These are phyloP conservation scores for Peniophora sp. DNA, from an alignment of 1,284 basidiomycete genomes.

Conservation along the genomic window DNA sequence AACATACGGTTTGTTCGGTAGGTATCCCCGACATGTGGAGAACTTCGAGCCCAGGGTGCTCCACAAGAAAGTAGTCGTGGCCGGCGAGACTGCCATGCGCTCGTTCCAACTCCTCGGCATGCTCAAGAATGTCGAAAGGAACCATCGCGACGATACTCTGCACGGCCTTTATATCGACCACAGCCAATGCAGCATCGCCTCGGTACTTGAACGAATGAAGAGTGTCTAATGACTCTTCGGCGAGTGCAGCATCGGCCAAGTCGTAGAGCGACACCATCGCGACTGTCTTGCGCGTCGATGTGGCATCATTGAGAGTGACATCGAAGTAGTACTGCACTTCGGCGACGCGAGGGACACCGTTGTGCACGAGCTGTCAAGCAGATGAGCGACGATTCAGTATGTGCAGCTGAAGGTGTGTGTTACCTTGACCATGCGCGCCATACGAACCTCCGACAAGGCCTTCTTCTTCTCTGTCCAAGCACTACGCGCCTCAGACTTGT, in stretches of 20 bases:
- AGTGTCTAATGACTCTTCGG: slow-evolving; percentile 7
- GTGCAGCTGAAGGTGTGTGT: not conserved
- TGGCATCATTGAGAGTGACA: not conserved
- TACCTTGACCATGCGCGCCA: not conserved
- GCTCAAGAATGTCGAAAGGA: not conserved
- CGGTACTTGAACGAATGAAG: not conserved
- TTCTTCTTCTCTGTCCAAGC: not conserved
- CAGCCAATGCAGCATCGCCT: not conserved
- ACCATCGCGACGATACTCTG: not conserved
- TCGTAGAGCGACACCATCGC: not conserved
- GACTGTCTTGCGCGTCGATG: not conserved
- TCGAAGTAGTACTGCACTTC: not conserved
- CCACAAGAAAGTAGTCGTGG: not conserved
- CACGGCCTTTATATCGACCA: not conserved
- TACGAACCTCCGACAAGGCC: not conserved
- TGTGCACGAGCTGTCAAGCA: not conserved
- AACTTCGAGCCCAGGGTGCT: not conserved
- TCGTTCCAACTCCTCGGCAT: not conserved
- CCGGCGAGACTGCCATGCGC: not conserved
- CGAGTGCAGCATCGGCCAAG: not conserved
- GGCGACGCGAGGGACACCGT: not conserved
- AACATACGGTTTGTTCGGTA: too few relatives aligned
- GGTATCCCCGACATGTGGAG: too few relatives aligned
- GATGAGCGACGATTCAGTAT: not conserved
- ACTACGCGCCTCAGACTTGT: too few relatives aligned